phyloP scores from a whole-genome alignment of 345 rosid species.

The Ceriops decandra region DNA sequence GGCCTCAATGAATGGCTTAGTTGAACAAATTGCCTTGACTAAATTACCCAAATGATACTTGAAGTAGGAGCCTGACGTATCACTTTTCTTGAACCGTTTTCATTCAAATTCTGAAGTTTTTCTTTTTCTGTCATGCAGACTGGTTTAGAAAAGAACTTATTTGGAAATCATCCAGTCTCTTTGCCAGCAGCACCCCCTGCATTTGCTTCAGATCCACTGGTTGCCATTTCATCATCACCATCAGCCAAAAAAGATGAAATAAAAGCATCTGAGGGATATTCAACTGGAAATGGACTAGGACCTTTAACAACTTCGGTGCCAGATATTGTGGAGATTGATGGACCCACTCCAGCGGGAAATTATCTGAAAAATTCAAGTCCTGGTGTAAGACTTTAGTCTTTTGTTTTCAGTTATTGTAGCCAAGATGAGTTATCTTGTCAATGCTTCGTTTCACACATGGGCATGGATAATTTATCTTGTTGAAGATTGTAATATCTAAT shows the following conservation, averaged over 20 bases:
- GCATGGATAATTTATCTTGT: constrained; percentile 1
- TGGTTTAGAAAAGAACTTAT: constrained; percentile 78
- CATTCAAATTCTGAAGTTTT: constrained; percentile 7
- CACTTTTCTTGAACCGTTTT: not conserved
- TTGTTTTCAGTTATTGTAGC: not conserved
- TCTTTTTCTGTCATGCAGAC: constrained; percentile 44
- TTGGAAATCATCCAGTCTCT: constrained; percentile 83
- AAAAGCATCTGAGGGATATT: constrained; percentile 37
- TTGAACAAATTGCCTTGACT: not conserved
- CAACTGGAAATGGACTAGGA: constrained; percentile 34
- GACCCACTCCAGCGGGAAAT: constrained; percentile 64
- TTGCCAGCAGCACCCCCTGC: constrained; percentile 69
- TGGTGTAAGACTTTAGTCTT: constrained; percentile 53
- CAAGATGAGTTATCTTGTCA: not conserved
- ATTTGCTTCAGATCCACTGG: constrained; percentile 66
- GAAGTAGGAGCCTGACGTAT: constrained; percentile 7
- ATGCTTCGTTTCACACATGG: not conserved
- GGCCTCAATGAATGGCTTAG: not conserved
- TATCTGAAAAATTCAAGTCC: constrained; percentile 64
- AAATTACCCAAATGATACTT: not conserved
- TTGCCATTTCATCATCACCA: constrained; percentile 45
- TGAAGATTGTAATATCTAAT: constrained; percentile 5
- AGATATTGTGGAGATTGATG: constrained; percentile 87
- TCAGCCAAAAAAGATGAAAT: constrained; percentile 40
- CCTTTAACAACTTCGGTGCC: constrained; percentile 49